Base-by-base conservation (phyloP, 1,284 basidiomycete species). In the Microbotryomycetes sp. region DNA sequence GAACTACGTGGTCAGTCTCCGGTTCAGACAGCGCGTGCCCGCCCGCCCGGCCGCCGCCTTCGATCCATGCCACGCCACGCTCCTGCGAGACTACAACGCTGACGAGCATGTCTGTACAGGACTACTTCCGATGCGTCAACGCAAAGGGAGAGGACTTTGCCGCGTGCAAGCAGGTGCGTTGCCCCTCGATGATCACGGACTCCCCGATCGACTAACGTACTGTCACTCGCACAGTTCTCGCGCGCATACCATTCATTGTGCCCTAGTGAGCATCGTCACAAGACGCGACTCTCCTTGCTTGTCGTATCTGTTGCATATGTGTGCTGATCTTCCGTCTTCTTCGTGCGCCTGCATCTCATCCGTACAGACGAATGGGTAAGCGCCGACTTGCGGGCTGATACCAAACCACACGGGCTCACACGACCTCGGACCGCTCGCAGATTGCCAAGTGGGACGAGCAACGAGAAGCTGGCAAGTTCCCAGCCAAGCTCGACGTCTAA, bases 131-230 rank as follows among this genome's bases (percentile, higher is more conserved):
- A 79, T 99, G 96, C 77, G 81, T 97, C 73, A 81, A 89, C 74
- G 92, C 91, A 72, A 97, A 97, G 81, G 96, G 96, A 69, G 94
- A 98, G 73, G 96, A 98, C 64, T 97, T 87, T 76, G 85, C 87
- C 24, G 92, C 96, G 9, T 98, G 96, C 88, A 92, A 94, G 81
- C 92, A 69, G 45, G 71, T 70, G 26, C 45, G 70, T 51, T 31
- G n/a, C 9, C n/a, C 11, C 46, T n/a, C 23, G 27, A 23, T 18
- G 5, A 23, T 30, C 3, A n/a, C n/a, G n/a, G n/a, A n/a, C 5
- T n/a, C 16, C 28, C 45, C 6, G 5, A 18, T 26, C 21, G 45
- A 3, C n/a, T 16, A 18, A 5, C 3, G n/a, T 26, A 28, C 28
- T 31, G 23, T 21, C 28, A 26, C 6, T 45, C 2, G 0, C 15